phyloP scores from a whole-genome alignment of 2,329 filamentous ascomycete genomes.

The Mariannaea elegans region DNA sequence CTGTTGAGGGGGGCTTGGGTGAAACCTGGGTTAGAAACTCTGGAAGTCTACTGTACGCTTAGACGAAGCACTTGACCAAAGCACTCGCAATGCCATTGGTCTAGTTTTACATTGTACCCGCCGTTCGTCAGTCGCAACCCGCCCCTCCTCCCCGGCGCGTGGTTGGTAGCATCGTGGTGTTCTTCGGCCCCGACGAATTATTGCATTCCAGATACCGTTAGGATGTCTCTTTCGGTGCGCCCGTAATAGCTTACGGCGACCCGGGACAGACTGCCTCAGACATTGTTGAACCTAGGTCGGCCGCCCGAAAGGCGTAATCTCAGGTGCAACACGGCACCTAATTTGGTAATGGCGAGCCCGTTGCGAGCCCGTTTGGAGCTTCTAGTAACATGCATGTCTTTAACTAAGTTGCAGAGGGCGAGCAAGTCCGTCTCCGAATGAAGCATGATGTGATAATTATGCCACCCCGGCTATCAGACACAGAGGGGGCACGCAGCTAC shows the following conservation, averaged over 20 bases:
- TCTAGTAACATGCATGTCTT: slow-evolving; percentile 10
- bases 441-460: slow-evolving; percentile 9
- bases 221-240: slow-evolving; percentile 7
- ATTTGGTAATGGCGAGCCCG: slow-evolving; percentile 2
- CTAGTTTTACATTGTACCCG: slow-evolving; percentile 9
- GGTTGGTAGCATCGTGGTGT: slow-evolving; percentile 9
- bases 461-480: not conserved
- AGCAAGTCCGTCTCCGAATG: slow-evolving; percentile 13
- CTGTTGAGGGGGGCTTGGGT: slow-evolving; percentile 22
- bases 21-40: slow-evolving; percentile 28
- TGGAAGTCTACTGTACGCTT: not conserved
- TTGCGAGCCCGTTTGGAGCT: not conserved
- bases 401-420: not conserved
- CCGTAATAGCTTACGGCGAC: slow-evolving; percentile 15
- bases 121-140: slow-evolving; percentile 16
- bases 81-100: slow-evolving; percentile 13
- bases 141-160: slow-evolving; percentile 15
- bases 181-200: slow-evolving; percentile 5
- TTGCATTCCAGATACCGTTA: slow-evolving; percentile 30
- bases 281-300: slow-evolving; percentile 11
- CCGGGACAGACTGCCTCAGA: slow-evolving; percentile 14
- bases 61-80: slow-evolving; percentile 23
- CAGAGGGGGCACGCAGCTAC: slow-evolving; percentile 9
- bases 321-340: slow-evolving; percentile 16
- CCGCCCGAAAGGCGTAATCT: slow-evolving; percentile 14